Percentiles rank a stretch among this genome's conserved stretches.
phyloP scores from a whole-genome alignment of 1,139 yeast species.

The Taphrina confusa region DNA sequence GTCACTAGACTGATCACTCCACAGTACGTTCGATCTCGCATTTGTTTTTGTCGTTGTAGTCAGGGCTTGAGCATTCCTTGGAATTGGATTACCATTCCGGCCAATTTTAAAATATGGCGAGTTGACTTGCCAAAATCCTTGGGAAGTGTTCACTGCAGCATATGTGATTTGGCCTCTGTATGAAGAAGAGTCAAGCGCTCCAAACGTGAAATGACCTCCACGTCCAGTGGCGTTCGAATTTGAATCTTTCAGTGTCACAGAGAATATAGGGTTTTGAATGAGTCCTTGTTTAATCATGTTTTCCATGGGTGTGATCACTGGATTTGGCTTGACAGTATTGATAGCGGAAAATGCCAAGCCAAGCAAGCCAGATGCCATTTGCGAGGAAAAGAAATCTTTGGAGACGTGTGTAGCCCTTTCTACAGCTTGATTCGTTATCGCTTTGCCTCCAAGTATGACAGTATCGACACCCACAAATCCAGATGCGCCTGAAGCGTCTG shows the following conservation, averaged over 20 bases:
- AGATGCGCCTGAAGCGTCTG: slow-evolving; percentile 43
- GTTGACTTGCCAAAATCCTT: slow-evolving; percentile 98
- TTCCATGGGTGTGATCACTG: slow-evolving; percentile 30
- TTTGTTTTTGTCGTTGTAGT: neutral
- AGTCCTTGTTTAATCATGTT: slow-evolving; percentile 27
- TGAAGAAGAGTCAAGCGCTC: slow-evolving; percentile 16
- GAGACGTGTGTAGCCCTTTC: slow-evolving; percentile 26
- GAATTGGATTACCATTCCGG: slow-evolving; percentile 80
- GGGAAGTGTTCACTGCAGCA: slow-evolving; percentile 85
- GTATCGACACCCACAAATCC: slow-evolving; percentile 45
- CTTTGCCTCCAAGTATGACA: slow-evolving; percentile 38
- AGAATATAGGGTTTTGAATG: slow-evolving; percentile 15
- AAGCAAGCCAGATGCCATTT: slow-evolving; percentile 28
- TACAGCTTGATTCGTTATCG: slow-evolving; percentile 35
- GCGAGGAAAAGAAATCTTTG: slow-evolving; percentile 23
- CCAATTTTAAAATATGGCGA: slow-evolving; percentile 89
- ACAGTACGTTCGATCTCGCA: neutral
- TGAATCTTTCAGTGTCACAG: slow-evolving; percentile 18
- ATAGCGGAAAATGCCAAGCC: slow-evolving; percentile 31
- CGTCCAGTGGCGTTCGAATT: slow-evolving; percentile 22
- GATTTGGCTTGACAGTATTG: slow-evolving; percentile 32
- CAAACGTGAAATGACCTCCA: slow-evolving; percentile 87
- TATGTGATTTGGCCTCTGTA: slow-evolving; percentile 31
- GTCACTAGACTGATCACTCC: neutral
- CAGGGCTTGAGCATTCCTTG: slow-evolving; percentile 47